Base-by-base conservation (phyloP, 2,329 filamentous ascomycete species). In the Mycocentrospora acerina region DNA sequence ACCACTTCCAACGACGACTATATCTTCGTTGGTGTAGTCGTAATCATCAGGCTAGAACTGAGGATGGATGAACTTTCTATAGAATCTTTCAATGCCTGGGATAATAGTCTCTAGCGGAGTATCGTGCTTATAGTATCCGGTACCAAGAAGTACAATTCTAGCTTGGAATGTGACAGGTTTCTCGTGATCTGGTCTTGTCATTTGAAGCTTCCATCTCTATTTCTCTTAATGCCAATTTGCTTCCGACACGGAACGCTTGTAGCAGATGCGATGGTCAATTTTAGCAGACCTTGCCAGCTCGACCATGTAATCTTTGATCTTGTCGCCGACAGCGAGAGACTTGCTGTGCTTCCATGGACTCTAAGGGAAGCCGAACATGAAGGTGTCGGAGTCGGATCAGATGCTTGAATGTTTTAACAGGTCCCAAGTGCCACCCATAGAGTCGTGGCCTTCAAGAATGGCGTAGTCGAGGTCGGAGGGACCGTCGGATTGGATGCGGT, bases 391-490 rank as follows among this genome's bases (percentile, higher is more conserved):
- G 44, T 71, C 68, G 14, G 66, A 70, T 6, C 68, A 64, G 46
- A 86, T 82, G 3, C 85, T 82, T 0, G 83, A 85, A 50, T 88
- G 89, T 17, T 75, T 77, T 67, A 88, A 90, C 3, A 88, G 66
- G 55, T 85, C 81, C 86, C 86, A 89, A 0, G 86, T 90, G 1
- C 86, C 86, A 1, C 86, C 86, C 4, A 88, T 70, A 8, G 70
- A 66, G 25, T 73, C 69, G 17, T 86, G 79, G 1, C 72, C 74
- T 60, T 90, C 86, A 3, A 89, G 71, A n/a, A 90, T 79, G 12
- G 75, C 71, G 55, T 85, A 88, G 3, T 60, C 76, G 27, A 74
- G 65, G 31, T 70, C 58, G 0, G 82, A 79, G 2, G 80, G 64
- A 14, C 75, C 62, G 2, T 71, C 70, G n/a, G n/a, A n/a, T 53